Percentiles rank a stretch among this genome's conserved stretches.
Evolutionary conservation across 768 basidiomycete species (phyloP).

Genomic region (Fibroporia radiculosa): DNA sequence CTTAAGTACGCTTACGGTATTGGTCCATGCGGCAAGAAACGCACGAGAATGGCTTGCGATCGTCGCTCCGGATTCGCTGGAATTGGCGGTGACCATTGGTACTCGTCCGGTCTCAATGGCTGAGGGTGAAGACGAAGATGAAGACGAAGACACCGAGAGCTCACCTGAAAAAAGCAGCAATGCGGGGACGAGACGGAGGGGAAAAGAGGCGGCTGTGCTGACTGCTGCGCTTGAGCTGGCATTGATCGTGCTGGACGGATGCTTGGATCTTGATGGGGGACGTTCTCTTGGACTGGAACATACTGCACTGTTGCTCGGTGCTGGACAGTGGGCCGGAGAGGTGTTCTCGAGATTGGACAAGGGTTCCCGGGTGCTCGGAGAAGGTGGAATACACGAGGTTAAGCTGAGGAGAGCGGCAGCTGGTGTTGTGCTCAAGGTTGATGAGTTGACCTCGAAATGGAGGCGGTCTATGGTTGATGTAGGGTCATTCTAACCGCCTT

Average conservation of each 20-base stretch:
- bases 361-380: slow-evolving; percentile 52
- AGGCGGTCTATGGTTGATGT: slow-evolving; percentile 52
- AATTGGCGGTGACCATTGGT: slow-evolving; percentile 77
- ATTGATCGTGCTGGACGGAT: slow-evolving; percentile 67
- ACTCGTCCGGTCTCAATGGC: slow-evolving; percentile 49
- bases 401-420: slow-evolving; percentile 65
- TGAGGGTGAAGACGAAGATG: slow-evolving; percentile 25
- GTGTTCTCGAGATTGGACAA: slow-evolving; percentile 60
- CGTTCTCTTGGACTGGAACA: slow-evolving; percentile 69
- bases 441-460: slow-evolving; percentile 64
- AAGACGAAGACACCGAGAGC: slow-evolving; percentile 5
- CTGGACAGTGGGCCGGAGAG: slow-evolving; percentile 74
- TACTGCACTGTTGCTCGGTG: slow-evolving; percentile 57
- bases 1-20: slow-evolving; percentile 64
- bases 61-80: slow-evolving; percentile 74
- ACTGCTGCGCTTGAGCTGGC: slow-evolving; percentile 71
- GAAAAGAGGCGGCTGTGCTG: slow-evolving; percentile 67
- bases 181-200: slow-evolving; percentile 17
- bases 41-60: slow-evolving; percentile 76
- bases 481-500: neutral
- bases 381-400: slow-evolving; percentile 57
- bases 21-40: slow-evolving; percentile 78
- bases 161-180: neutral
- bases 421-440: slow-evolving; percentile 75
- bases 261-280: slow-evolving; percentile 71